phyloP scores from a whole-genome alignment of 306 rosid species.

The Cicer bijugum region DNA sequence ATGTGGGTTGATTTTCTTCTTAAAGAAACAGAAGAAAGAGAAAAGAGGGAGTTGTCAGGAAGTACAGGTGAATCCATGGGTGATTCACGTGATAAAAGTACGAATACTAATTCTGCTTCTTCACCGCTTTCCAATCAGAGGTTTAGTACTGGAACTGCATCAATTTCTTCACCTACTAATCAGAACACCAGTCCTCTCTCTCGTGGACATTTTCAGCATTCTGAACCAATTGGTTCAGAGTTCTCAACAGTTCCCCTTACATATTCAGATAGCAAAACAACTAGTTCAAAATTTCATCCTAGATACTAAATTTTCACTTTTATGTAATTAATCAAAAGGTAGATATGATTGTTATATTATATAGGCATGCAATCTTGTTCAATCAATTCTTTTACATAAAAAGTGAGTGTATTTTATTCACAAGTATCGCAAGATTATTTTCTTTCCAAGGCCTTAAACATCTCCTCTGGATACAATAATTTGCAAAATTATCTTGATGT shows the following conservation, averaged over 20 bases:
- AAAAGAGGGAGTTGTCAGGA: constrained; percentile 64
- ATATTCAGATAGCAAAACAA: constrained; percentile 61
- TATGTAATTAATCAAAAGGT: constrained; percentile 72
- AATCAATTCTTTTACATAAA: constrained; percentile 65
- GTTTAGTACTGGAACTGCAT: constrained; percentile 47
- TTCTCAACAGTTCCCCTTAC: constrained; percentile 93
- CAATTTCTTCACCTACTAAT: constrained; percentile 50
- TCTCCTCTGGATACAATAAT: constrained; percentile 20
- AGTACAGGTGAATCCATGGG: constrained; percentile 52
- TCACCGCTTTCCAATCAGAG: constrained; percentile 46
- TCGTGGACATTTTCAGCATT: constrained; percentile 53
- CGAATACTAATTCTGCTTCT: constrained; percentile 29
- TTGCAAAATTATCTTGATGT: constrained; percentile 9
- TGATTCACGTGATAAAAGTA: constrained; percentile 49
- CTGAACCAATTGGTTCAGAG: constrained; percentile 71
- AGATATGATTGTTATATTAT: constrained; percentile 56
- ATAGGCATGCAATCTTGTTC: constrained; percentile 57
- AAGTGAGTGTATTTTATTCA: constrained; percentile 39
- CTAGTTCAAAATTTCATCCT: constrained; percentile 53
- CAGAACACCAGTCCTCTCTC: constrained; percentile 51
- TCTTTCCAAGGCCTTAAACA: constrained; percentile 19
- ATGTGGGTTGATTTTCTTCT: constrained; percentile 99
- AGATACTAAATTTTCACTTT: constrained; percentile 57
- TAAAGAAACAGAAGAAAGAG: constrained; percentile 88
- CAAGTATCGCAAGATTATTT: not conserved